Percentiles rank a stretch among this genome's conserved stretches.
These are phyloP conservation scores for Fraxinus velutina DNA, from an alignment of 305 asterid genomes.

Conservation along the genomic window DNA sequence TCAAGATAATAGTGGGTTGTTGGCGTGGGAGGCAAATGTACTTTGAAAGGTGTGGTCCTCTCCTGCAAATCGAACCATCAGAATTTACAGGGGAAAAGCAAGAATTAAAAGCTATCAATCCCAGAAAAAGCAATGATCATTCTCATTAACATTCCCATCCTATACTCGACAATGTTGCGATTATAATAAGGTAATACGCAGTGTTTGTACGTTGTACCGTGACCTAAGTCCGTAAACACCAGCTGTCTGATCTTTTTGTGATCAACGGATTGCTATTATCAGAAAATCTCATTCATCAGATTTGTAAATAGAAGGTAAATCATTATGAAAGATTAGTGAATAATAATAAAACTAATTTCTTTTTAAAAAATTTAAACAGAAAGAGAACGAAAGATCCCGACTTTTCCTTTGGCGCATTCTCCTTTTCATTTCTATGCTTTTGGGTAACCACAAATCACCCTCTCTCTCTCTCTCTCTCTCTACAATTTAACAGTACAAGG, in stretches of 20 bases:
- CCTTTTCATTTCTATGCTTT: conserved; percentile 28
- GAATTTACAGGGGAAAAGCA: conserved; percentile 19
- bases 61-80: background rate
- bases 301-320: conserved; percentile 12
- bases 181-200: conserved; percentile 14
- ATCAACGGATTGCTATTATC: conserved; percentile 16
- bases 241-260: conserved; percentile 22
- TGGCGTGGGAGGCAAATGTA: background rate
- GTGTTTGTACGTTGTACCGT: background rate
- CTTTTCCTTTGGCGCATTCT: conserved; percentile 37
- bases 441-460: conserved; percentile 23
- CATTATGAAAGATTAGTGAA: conserved; percentile 19
- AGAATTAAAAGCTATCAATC: conserved; percentile 28
- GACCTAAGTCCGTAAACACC: conserved; percentile 23
- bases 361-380: conserved; percentile 17
- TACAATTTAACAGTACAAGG: conserved; percentile 31
- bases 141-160: conserved; percentile 27
- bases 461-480: conserved; percentile 24
- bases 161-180: conserved; percentile 10
- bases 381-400: conserved; percentile 33
- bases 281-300: conserved; percentile 18
- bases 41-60: background rate
- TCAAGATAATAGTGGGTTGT: background rate
- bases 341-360: conserved; percentile 16
- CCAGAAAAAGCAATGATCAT: conserved; percentile 39